Evolutionary conservation across 228 moss, liverwort and hornwort species (phyloP).

Genomic region (Sphagnum fallax): DNA sequence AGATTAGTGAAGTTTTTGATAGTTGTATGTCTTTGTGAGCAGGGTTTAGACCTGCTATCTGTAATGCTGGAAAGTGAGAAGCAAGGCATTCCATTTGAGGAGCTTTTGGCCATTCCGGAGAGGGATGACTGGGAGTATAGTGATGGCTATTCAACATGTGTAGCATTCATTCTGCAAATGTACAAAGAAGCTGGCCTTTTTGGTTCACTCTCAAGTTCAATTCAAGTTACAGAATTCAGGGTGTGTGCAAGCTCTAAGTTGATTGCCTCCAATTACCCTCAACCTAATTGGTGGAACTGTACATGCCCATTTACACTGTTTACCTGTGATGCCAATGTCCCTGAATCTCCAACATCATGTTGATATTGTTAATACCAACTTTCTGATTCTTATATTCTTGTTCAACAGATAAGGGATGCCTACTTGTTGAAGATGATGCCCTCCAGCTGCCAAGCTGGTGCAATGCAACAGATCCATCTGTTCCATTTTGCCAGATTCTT

Average conservation of each 20-base stretch:
- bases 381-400: no score
- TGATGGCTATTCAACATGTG: background rate
- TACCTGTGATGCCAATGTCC: background rate
- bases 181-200: conserved; percentile 95
- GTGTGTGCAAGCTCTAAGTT: conserved; percentile 14
- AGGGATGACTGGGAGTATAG: conserved; percentile 91
- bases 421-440: conserved; percentile 80
- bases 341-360: background rate
- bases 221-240: conserved; percentile 96
- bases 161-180: conserved; percentile 67
- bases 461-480: conserved; percentile 31
- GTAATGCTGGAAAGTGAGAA: conserved; percentile 72
- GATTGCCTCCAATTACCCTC: background rate
- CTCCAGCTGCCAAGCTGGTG: conserved; percentile 90
- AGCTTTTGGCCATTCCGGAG: conserved; percentile 86
- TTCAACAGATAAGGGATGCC: conserved; percentile 75
- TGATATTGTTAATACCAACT: no score
- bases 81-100: conserved; percentile 72
- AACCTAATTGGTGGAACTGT: background rate
- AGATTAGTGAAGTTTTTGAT: no score
- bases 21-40: conserved; percentile 2
- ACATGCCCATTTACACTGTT: no score
- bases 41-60: conserved; percentile 74
- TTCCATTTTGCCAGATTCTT: conserved; percentile 83
- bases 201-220: conserved; percentile 34